Evolutionary conservation across 805 yeast species (phyloP).

Genomic region (Saturnispora diversa): DNA sequence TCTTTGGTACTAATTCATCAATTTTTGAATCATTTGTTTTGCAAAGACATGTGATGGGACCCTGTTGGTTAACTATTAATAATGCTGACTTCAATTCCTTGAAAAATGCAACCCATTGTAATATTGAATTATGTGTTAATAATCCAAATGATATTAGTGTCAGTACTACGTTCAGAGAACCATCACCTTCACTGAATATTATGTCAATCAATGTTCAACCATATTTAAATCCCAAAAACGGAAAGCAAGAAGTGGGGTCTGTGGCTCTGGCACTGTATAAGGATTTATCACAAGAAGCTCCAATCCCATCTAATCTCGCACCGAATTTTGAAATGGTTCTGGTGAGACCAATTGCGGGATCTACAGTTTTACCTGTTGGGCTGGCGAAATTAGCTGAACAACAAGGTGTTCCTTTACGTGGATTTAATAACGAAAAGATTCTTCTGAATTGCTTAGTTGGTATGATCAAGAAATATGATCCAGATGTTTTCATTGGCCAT

Average conservation of each 20-base stretch:
- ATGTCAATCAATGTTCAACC: slow-evolving; percentile 77
- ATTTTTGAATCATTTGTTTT: slow-evolving; percentile 82
- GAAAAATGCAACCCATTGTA: slow-evolving; percentile 69
- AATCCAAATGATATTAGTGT: slow-evolving; percentile 43
- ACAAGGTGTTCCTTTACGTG: slow-evolving; percentile 42
- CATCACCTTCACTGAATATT: slow-evolving; percentile 63
- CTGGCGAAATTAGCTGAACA: slow-evolving; percentile 53
- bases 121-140: slow-evolving; percentile 57
- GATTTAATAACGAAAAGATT: slow-evolving; percentile 66
- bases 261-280: slow-evolving; percentile 68
- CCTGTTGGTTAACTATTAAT: slow-evolving; percentile 84
- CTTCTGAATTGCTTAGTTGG: slow-evolving; percentile 70
- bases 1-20: slow-evolving; percentile 69
- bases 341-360: slow-evolving; percentile 67
- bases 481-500: slow-evolving; percentile 88
- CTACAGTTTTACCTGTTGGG: slow-evolving; percentile 65
- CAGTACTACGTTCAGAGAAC: slow-evolving; percentile 30
- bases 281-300: slow-evolving; percentile 65
- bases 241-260: slow-evolving; percentile 81
- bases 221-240: slow-evolving; percentile 60
- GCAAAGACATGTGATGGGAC: slow-evolving; percentile 86
- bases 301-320: slow-evolving; percentile 50
- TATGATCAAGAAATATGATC: slow-evolving; percentile 64
- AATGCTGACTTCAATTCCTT: slow-evolving; percentile 52
- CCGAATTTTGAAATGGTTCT: slow-evolving; percentile 63